Base-by-base conservation (phyloP, 345 rosid genomes). In the Bruguiera sexangula region DNA sequence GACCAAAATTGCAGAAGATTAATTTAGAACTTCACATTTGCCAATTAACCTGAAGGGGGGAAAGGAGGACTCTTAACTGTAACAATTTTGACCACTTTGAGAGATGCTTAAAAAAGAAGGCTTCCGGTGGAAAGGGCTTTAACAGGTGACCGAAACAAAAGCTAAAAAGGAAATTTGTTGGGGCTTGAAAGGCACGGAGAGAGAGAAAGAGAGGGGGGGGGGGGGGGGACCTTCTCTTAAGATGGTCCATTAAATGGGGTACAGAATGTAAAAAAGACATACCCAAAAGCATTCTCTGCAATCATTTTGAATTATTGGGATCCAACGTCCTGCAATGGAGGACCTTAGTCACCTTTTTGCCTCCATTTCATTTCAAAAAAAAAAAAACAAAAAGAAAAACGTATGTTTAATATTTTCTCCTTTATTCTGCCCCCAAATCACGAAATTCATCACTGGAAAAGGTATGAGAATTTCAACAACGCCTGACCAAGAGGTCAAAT, bases 231-330 rank as follows among this genome's bases (percentile, higher is more conserved):
- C 63, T 60, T 60, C 63, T 19, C 34, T 16, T 29, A 0, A 56
- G n/a, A 31, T n/a, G 65, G 50, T 62, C 29, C 65, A 31, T n/a
- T 10, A 34, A 62, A 9, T 62, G 65, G 65, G 46, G 13, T 62
- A 36, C 65, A 62, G 2, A 61, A 6, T 61, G 65, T 34, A 26
- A n/a, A 24, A 76, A 50, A 54, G 39, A 3, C 18, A 11, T 15
- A 15, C 16, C 50, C 50, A 43, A 80, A 72, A 67, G 69, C 19
- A 58, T 65, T 43, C 79, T 43, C 65, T 24, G 66, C 76, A 71
- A 79, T 82, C 79, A 82, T 82, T 82, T 78, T 24, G 50, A 77
- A 75, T 69, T 21, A 68, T 18, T 11, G 72, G 85, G 66, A 79
- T 82, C 85, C 85, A 82, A 79, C 73, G 85, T 74, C 67, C 74